Evolutionary conservation across 805 yeast species (phyloP).

Genomic region (Saturnispora kantuleensis): DNA sequence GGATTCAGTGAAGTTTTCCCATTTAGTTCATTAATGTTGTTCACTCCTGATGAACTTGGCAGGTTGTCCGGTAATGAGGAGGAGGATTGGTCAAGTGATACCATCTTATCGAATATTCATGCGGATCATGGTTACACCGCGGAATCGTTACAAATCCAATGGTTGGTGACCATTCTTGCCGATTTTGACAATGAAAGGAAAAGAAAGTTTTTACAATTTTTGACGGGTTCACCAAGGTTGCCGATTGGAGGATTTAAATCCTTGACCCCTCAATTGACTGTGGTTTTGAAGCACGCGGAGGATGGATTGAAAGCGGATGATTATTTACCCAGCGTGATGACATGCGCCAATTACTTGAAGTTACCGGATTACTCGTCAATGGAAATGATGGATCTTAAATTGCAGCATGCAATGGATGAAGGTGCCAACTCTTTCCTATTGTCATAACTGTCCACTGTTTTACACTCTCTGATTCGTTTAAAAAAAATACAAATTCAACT

Average conservation of each 20-base stretch:
- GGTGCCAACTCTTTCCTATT: constrained; percentile 84
- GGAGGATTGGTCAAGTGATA: constrained; percentile 77
- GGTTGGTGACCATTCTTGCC: constrained; percentile 52
- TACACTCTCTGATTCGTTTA: background rate
- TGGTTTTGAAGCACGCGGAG: constrained; percentile 78
- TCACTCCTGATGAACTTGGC: constrained; percentile 66
- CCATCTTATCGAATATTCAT: constrained; percentile 49
- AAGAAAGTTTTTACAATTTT: constrained; percentile 69
- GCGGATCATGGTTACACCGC: constrained; percentile 87
- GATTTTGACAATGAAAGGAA: constrained; percentile 45
- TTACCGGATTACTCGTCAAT: constrained; percentile 70
- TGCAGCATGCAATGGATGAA: constrained; percentile 67
- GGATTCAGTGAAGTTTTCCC: constrained; percentile 87
- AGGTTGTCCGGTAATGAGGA: constrained; percentile 64
- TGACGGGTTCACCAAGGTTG: constrained; percentile 87
- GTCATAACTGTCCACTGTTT: constrained; percentile 34
- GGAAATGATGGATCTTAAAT: constrained; percentile 46
- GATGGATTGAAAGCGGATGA: constrained; percentile 59
- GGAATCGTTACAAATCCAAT: constrained; percentile 54
- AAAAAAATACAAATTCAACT: background rate
- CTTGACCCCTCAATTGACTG: constrained; percentile 73
- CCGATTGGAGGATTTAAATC: constrained; percentile 92
- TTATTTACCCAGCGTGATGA: constrained; percentile 94
- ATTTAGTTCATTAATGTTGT: constrained; percentile 55
- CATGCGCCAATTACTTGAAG: constrained; percentile 91